Base-by-base conservation (phyloP, 495 filamentous ascomycete species). In the Aspergillus egyptiacus region DNA sequence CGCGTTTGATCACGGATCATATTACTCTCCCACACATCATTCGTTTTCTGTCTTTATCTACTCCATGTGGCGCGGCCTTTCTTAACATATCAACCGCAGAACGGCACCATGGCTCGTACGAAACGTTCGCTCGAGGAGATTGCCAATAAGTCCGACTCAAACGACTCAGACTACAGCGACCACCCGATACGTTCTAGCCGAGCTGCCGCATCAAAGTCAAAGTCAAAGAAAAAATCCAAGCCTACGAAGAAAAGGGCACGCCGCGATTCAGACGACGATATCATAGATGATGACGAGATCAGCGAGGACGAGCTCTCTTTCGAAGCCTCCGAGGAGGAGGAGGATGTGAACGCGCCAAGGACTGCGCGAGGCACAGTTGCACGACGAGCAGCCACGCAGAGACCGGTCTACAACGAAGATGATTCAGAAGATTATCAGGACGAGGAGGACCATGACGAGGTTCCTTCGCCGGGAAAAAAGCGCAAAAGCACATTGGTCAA, bases 121-220 rank as follows among this genome's bases (percentile, higher is more conserved):
- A 93, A 93, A 67, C 79, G 89, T 50, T 85, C 83, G 66, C 64
- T 84, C 51, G 83, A 87, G 46, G 79, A 78, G 53, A 78, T 91
- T 55, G 87, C 83, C 18, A 89, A 82, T 69, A 86, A 86, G 60
- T 93, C 89, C 35, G 89, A 95, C 57, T 80, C 88, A 0, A 81
- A 89, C 35, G 89, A 95, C 54, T 82, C 84, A 35, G 87, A 88
- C 61, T 95, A 87, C 64, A 73, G 58, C 64, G 79, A 62, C 43
- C 72, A 65, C 39, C 61, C 59, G 32, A 46, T 53, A 6, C 57
- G 59, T 43, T 62, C 59, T 53, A 68, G 59, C 58, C 64, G 67
- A 50, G 57, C 57, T 14, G 45, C 68, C 19, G 58, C 52, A 10
- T 61, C 69, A 17, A 71, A 66, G 55, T 60, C 64, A n/a, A 69